phyloP scores from a whole-genome alignment of 208 protist species.

The Trypanosoma lewisi region DNA sequence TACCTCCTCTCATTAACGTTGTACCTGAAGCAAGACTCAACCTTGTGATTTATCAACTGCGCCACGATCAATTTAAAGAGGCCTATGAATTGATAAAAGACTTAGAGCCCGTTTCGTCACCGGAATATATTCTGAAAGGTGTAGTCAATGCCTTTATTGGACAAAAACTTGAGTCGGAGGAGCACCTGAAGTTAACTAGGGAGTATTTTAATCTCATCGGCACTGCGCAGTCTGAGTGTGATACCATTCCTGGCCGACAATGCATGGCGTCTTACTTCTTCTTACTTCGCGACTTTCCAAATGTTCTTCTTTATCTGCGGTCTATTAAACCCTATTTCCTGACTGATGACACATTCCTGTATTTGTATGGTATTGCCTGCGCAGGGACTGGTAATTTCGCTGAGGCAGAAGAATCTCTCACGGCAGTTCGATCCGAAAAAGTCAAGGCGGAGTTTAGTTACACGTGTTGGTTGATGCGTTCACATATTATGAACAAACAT shows the following conservation, averaged over 20 bases:
- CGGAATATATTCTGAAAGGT: constrained; percentile 96
- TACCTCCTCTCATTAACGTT: constrained; percentile 91
- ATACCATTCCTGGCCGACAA: constrained; percentile 96
- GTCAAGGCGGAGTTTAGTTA: constrained; percentile 93
- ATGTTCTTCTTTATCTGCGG: constrained; percentile 95
- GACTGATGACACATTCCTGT: constrained; percentile 94
- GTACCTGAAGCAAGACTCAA: constrained; percentile 96
- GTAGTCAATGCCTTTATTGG: constrained; percentile 92
- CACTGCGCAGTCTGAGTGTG: constrained; percentile 91
- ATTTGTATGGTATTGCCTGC: constrained; percentile 90
- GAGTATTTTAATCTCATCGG: constrained; percentile 97
- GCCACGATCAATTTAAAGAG: constrained; percentile 92
- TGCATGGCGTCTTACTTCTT: constrained; percentile 98
- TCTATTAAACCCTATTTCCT: constrained; percentile 96
- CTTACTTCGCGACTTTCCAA: constrained; percentile 93
- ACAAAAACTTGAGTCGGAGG: constrained; percentile 86
- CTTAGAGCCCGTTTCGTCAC: constrained; percentile 88
- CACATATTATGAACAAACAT: constrained; percentile 94
- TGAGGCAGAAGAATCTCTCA: constrained; percentile 89
- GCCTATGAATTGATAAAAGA: constrained; percentile 95
- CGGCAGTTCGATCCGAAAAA: constrained; percentile 85
- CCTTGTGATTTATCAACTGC: constrained; percentile 96
- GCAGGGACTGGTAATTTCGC: constrained; percentile 81
- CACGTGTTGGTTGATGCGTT: constrained; percentile 92
- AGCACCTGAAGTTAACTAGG: constrained; percentile 92